These are phyloP conservation scores for Phaeosphaeriaceae sp. DNA, from an alignment of 2,329 filamentous ascomycete species.

Conservation along the genomic window DNA sequence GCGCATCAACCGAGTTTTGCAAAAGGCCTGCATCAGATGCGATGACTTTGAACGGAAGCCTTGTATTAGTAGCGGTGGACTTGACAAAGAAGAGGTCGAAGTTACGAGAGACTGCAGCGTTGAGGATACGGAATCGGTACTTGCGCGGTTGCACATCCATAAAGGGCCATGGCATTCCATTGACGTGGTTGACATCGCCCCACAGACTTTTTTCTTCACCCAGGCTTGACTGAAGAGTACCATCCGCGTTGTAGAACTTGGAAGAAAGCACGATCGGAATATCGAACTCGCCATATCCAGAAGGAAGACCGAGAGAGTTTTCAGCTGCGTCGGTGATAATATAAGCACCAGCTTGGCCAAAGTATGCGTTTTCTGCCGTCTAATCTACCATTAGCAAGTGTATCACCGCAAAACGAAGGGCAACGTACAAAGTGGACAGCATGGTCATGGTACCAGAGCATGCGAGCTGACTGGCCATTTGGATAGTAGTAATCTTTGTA, in stretches of 20 bases:
- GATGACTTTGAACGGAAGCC: constrained; percentile 60
- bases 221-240: constrained; percentile 53
- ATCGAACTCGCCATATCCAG: constrained; percentile 57
- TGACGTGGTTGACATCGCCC: constrained; percentile 64
- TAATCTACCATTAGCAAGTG: constrained; percentile 21
- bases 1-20: constrained; percentile 49
- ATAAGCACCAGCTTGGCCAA: constrained; percentile 63
- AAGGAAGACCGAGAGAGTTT: constrained; percentile 58
- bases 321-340: constrained; percentile 61
- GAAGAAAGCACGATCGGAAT: constrained; percentile 59
- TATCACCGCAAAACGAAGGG: constrained; percentile 24
- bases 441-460: constrained; percentile 63
- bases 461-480: constrained; percentile 59
- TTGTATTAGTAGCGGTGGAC: constrained; percentile 33
- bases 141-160: constrained; percentile 63
- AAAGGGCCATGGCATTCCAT: constrained; percentile 65
- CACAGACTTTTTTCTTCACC: constrained; percentile 56
- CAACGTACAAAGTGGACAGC: constrained; percentile 36
- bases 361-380: constrained; percentile 63
- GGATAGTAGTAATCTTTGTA: constrained; percentile 68
- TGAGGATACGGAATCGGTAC: constrained; percentile 63
- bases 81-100: constrained; percentile 58
- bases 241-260: constrained; percentile 61
- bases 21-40: constrained; percentile 57
- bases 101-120: constrained; percentile 47